Percentiles rank a stretch among this genome's conserved stretches.
These are phyloP conservation scores for Lentinus polychrous DNA, from an alignment of 1,284 basidiomycete genomes.

Conservation along the genomic window DNA sequence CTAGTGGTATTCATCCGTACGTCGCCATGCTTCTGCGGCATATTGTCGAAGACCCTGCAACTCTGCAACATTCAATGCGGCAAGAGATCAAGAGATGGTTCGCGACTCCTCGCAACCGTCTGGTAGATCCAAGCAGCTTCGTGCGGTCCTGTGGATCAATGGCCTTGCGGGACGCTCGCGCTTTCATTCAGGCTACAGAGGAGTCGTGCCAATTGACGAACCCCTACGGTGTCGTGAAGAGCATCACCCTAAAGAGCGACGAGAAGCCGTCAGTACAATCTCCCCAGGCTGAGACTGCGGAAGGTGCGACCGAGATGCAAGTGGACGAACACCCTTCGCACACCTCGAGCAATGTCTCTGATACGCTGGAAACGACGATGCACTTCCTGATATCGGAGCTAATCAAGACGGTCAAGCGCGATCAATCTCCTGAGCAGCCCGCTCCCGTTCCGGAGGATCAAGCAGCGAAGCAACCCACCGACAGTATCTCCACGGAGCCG, in stretches of 20 bases:
- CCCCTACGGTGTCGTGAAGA: constrained; percentile 55
- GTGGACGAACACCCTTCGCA: constrained; percentile 43
- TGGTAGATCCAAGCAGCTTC: constrained; percentile 69
- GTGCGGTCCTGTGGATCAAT: constrained; percentile 76
- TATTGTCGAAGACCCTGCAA: constrained; percentile 72
- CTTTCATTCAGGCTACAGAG: constrained; percentile 73
- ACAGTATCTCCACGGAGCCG: not conserved
- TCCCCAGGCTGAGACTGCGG: constrained; percentile 16
- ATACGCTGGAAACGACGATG: constrained; percentile 58
- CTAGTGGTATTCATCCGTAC: constrained; percentile 73
- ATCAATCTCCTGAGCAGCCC: constrained; percentile 8
- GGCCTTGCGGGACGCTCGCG: constrained; percentile 74
- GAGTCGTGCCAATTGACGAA: constrained; percentile 68
- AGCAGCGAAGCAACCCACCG: not conserved
- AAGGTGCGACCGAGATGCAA: constrained; percentile 43
- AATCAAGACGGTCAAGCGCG: constrained; percentile 48
- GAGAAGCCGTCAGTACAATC: constrained; percentile 17
- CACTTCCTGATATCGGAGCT: constrained; percentile 73
- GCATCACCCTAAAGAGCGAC: constrained; percentile 52
- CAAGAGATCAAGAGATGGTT: constrained; percentile 80
- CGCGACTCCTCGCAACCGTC: constrained; percentile 59
- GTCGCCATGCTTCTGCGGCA: constrained; percentile 88
- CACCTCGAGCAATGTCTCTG: constrained; percentile 24
- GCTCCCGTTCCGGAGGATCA: constrained; percentile 15
- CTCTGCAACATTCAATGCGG: constrained; percentile 70